Base-by-base conservation (phyloP, 2,329 filamentous ascomycete species). In the Chaetothyriales sp. region DNA sequence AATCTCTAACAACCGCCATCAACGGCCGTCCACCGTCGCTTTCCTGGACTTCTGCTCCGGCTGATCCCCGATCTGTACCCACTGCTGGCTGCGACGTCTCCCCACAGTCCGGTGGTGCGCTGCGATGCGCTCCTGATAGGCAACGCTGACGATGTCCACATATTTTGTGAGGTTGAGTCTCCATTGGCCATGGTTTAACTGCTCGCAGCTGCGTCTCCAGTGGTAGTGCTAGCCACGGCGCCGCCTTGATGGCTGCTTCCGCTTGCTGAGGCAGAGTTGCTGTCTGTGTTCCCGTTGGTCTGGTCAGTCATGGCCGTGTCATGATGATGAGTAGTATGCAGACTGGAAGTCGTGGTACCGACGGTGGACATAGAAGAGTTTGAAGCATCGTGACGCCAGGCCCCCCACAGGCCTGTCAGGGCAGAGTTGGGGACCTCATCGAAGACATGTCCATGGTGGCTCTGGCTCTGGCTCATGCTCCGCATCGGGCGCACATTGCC, bases 1-100 rank as follows among this genome's bases (percentile, higher is more conserved):
- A n/a, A n/a, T n/a, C 6, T 25, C 32, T 39, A 39, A 15, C 32
- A 5, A 78, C 63, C 79, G 42, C 52, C 47, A 44, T 58, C 56
- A 5, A 54, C 53, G 7, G 56, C 56, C 8, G 56, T 58, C 56
- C 56, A 58, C 26, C 56, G 49, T 47, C 56, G 47, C 44, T 56
- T 56, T 4, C 56, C 56, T 19, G 56, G 56, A 48, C 54, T 58
- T 47, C 48, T 53, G 9, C 52, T 53, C 43, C 52, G 46, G 7
- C 43, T 51, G 36, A 52, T 49, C 6, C 15, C 26, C 15, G 45
- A 47, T 47, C 9, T 10, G 19, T 9, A 2, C 45, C 26, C 18
- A 18, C 52, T 49, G 25, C 54, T 50, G 22, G 51, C 32, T 15
- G 10, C 32, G 5, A 15, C 32, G 10, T 39, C 51, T 20, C 55